These are phyloP conservation scores for Populus trichocarpa DNA, from an alignment of 441 rosid genomes.

Conservation along the genomic window DNA sequence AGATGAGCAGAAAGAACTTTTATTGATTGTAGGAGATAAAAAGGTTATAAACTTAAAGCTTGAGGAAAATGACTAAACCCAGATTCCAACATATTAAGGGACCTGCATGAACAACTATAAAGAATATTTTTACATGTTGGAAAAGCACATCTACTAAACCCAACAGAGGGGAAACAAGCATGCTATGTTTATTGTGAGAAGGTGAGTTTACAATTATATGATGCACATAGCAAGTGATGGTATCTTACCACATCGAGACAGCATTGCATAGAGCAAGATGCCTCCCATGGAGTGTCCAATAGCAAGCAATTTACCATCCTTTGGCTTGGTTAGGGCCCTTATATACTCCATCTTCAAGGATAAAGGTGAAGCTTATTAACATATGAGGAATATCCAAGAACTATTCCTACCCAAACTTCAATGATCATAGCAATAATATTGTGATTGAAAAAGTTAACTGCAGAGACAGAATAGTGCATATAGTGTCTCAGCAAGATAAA, in stretches of 20 bases:
- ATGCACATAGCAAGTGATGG: background rate
- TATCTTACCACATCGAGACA: slow-evolving; percentile 61
- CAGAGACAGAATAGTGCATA: background rate
- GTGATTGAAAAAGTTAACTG: background rate
- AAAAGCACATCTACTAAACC: background rate
- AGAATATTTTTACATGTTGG: background rate
- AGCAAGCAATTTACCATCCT: slow-evolving; percentile 63
- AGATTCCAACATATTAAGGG: background rate
- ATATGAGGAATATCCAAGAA: background rate
- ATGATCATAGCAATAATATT: background rate
- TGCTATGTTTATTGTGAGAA: slow-evolving; percentile 2
- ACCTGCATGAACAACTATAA: background rate
- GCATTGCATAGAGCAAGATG: slow-evolving; percentile 85
- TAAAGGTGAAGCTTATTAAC: slow-evolving; percentile 14
- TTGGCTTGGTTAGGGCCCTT: slow-evolving; percentile 53
- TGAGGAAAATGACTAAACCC: background rate
- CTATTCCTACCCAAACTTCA: background rate
- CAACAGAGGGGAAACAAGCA: background rate
- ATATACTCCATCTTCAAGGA: slow-evolving; percentile 79
- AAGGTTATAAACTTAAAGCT: background rate
- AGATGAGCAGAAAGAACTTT: background rate
- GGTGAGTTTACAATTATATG: background rate
- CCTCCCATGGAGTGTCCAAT: slow-evolving; percentile 97
- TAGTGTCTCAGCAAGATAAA: slow-evolving; percentile 29
- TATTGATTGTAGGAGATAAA: background rate